Evolutionary conservation across 2,329 filamentous ascomycete genomes (phyloP).

Genomic region (Phialophora chinensis): DNA sequence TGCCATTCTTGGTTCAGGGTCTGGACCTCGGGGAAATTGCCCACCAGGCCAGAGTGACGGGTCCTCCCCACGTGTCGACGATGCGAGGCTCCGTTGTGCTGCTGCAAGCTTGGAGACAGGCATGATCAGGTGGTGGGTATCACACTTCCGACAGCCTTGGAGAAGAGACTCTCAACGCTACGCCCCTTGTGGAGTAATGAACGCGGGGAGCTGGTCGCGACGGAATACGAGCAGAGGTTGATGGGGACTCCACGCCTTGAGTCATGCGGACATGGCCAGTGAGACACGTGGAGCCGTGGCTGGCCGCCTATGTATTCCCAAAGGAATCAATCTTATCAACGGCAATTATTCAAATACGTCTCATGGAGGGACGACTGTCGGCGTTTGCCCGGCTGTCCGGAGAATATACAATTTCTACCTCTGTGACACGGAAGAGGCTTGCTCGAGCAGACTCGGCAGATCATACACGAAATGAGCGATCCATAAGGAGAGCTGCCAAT

Average conservation of each 20-base stretch:
- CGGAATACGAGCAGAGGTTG: background rate
- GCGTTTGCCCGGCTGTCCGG: background rate
- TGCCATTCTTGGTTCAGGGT: background rate
- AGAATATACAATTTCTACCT: background rate
- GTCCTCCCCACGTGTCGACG: constrained; percentile 11
- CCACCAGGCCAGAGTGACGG: constrained; percentile 13
- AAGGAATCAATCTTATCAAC: background rate
- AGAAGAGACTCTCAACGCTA: background rate
- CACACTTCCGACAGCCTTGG: background rate
- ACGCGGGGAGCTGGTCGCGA: background rate
- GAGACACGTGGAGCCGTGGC: background rate
- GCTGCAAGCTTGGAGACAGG: background rate
- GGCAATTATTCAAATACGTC: background rate
- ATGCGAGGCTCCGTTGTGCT: background rate
- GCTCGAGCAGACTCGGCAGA: constrained; percentile 5
- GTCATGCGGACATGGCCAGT: background rate
- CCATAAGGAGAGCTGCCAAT: background rate
- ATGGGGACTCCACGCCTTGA: background rate
- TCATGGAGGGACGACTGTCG: background rate
- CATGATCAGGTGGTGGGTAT: background rate
- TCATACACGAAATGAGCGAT: constrained; percentile 3
- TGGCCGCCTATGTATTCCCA: background rate
- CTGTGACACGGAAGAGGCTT: background rate
- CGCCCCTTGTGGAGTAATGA: background rate
- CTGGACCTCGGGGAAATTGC: constrained; percentile 12